These are phyloP conservation scores for Penicillium polonicum DNA, from an alignment of 2,329 filamentous ascomycete genomes.

Conservation along the genomic window DNA sequence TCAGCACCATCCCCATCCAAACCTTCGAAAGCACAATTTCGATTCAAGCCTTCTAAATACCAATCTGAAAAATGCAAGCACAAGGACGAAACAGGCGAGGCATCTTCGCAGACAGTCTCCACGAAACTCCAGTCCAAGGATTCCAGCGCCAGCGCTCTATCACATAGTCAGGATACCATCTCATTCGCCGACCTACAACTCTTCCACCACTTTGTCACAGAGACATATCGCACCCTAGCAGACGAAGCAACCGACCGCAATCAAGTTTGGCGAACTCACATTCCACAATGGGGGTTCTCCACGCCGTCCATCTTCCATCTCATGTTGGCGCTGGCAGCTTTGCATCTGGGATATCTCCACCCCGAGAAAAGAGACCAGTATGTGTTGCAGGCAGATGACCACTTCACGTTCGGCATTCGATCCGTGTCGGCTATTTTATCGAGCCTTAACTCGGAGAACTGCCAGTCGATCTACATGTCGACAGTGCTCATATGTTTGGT, in stretches of 20 bases:
- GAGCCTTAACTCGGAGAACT: conserved; percentile 27
- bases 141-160: not conserved
- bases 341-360: conserved; percentile 27
- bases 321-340: conserved; percentile 32
- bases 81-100: conserved; percentile 9
- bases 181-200: conserved; percentile 33
- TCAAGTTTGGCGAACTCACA: conserved; percentile 31
- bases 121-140: not conserved
- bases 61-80: conserved; percentile 3
- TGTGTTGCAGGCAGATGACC: conserved; percentile 29
- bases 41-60: conserved; percentile 25
- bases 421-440: conserved; percentile 33
- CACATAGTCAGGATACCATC: conserved; percentile 15
- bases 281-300: conserved; percentile 32
- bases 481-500: conserved; percentile 34
- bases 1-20: conserved; percentile 1
- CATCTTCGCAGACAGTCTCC: conserved; percentile 5
- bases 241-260: conserved; percentile 22
- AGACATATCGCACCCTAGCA: conserved; percentile 28
- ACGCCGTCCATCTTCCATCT: conserved; percentile 37
- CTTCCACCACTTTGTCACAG: conserved; percentile 34
- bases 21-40: conserved; percentile 6
- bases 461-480: conserved; percentile 35
- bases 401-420: conserved; percentile 37
- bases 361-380: conserved; percentile 23